These are phyloP conservation scores for Lablab purpureus DNA, from an alignment of 306 rosid species.

Conservation along the genomic window DNA sequence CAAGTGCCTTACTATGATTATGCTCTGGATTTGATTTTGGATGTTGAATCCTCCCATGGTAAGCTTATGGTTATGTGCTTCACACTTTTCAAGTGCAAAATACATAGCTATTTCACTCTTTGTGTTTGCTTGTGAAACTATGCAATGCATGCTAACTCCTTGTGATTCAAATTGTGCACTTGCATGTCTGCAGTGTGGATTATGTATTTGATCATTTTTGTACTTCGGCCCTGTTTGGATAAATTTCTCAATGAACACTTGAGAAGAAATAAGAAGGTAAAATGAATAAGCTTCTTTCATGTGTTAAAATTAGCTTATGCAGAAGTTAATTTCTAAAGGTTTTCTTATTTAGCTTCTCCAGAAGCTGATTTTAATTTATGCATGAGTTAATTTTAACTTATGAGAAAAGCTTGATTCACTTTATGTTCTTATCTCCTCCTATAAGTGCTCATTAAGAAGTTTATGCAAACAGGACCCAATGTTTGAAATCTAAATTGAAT, in stretches of 20 bases:
- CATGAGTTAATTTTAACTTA: background rate
- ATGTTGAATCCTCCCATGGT: conserved; percentile 98
- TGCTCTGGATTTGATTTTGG: conserved; percentile 96
- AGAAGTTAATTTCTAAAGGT: background rate
- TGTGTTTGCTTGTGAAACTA: background rate
- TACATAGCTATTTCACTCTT: background rate
- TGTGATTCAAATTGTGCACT: conserved; percentile 4
- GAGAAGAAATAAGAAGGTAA: background rate
- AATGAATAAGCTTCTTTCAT: background rate
- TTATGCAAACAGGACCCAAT: background rate
- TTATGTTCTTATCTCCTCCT: background rate
- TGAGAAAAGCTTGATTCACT: background rate
- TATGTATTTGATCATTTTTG: conserved; percentile 17
- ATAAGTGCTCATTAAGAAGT: background rate
- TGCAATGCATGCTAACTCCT: background rate
- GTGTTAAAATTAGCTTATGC: background rate
- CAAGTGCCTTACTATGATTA: conserved; percentile 99
- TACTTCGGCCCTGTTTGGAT: background rate
- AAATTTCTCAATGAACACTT: background rate
- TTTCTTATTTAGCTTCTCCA: background rate
- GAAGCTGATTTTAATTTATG: background rate
- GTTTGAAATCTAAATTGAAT: conserved; percentile 8
- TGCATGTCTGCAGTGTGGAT: background rate
- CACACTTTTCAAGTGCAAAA: background rate
- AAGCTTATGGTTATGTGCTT: conserved; percentile 35